Conservation (phyloP, 2,329 filamentous ascomycete species). For the Colletotrichum cereale region DNA sequence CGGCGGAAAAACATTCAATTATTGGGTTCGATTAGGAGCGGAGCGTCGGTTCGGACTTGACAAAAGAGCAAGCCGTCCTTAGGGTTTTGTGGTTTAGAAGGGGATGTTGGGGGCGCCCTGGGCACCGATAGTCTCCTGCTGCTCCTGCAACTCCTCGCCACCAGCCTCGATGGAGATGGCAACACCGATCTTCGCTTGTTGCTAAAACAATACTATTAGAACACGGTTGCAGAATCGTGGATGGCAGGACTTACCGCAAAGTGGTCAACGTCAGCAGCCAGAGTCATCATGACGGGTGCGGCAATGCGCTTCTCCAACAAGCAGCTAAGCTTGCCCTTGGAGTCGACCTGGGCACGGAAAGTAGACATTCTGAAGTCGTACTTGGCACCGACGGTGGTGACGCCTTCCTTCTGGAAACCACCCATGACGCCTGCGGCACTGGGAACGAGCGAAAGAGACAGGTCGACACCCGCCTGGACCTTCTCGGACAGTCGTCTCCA, state of each 20-base stretch:
- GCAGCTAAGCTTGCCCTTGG: constrained; percentile 91
- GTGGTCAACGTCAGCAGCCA: constrained; percentile 97
- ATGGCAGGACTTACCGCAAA: constrained; percentile 77
- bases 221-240: neutral
- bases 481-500: constrained; percentile 94
- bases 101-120: constrained; percentile 71
- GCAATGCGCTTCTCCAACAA: constrained; percentile 96
- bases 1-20: constrained; percentile 38
- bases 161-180: constrained; percentile 92
- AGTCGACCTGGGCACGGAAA: constrained; percentile 96
- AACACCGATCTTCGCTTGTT: constrained; percentile 93
- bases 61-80: constrained; percentile 23
- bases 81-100: constrained; percentile 62
- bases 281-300: constrained; percentile 91
- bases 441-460: constrained; percentile 86
- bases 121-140: constrained; percentile 74
- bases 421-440: constrained; percentile 79
- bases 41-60: constrained; percentile 41
- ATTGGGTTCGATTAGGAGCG: constrained; percentile 43
- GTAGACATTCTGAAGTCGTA: constrained; percentile 98
- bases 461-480: constrained; percentile 95
- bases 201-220: constrained; percentile 66
- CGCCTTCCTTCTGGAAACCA: constrained; percentile 84
- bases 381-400: constrained; percentile 93
- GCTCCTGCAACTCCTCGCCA: constrained; percentile 87